Percentiles rank a stretch among this genome's conserved stretches.
phyloP scores from a whole-genome alignment of 306 rosid species.

The Sicyos baderoa region DNA sequence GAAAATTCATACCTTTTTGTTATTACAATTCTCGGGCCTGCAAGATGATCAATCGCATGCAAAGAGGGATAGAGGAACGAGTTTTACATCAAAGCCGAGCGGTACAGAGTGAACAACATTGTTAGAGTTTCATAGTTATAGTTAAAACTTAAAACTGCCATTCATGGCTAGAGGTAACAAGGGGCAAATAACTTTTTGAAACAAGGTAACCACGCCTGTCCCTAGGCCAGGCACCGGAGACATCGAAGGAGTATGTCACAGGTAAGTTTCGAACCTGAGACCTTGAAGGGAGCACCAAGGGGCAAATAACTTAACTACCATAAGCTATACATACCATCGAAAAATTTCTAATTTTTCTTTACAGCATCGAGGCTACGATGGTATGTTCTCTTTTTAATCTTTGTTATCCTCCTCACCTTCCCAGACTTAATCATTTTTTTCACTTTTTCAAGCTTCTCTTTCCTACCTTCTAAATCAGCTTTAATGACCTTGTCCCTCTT shows the following conservation, averaged over 20 bases:
- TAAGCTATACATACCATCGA: neutral
- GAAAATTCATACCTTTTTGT: conserved; percentile 8
- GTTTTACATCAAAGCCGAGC: neutral
- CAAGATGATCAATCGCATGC: neutral
- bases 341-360: neutral
- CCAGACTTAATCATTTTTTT: conserved; percentile 39
- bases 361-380: conserved; percentile 20
- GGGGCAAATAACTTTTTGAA: neutral
- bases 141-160: neutral
- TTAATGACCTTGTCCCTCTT: conserved; percentile 53
- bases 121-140: neutral
- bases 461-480: conserved; percentile 62
- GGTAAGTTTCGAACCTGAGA: too few relatives aligned
- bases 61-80: neutral
- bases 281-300: too few relatives aligned
- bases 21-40: neutral
- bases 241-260: too few relatives aligned
- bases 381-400: conserved; percentile 36
- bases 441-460: conserved; percentile 65
- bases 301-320: neutral
- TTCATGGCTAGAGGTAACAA: conserved; percentile 1
- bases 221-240: too few relatives aligned
- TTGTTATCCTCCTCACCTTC: conserved; percentile 35
- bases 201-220: too few relatives aligned
- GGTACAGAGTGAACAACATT: neutral